Conservation (phyloP, 1,284 basidiomycete species). For the Apiotrichum porosum region DNA sequence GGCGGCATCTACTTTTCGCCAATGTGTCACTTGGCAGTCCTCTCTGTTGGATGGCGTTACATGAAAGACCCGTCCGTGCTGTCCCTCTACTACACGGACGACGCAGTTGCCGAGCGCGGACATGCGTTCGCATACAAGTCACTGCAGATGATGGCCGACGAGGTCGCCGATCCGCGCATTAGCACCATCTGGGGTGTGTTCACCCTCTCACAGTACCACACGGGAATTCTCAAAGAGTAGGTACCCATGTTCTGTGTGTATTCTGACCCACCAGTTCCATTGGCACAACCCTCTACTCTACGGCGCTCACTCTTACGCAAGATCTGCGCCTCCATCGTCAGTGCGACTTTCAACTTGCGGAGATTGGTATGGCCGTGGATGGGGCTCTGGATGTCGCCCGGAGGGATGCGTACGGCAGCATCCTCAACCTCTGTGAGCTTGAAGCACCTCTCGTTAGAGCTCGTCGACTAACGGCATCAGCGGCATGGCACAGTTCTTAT, state of each 20-base stretch:
- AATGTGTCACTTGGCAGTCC: conserved; percentile 16
- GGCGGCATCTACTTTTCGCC: conserved; percentile 20
- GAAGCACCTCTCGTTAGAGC: too few relatives aligned
- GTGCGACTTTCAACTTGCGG: conserved; percentile 19
- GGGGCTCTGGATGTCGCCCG: conserved; percentile 19
- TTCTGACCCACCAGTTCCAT: too few relatives aligned
- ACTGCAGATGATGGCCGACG: conserved; percentile 13
- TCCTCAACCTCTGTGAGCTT: conserved; percentile 18
- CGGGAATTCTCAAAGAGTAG: conserved; percentile 17
- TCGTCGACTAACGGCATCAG: too few relatives aligned
- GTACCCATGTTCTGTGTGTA: too few relatives aligned
- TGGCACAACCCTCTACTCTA: conserved; percentile 1
- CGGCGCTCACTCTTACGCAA: neutral
- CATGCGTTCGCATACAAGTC: conserved; percentile 15
- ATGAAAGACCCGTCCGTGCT: conserved; percentile 7
- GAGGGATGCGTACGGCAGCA: conserved; percentile 17
- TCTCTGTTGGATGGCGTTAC: conserved; percentile 23
- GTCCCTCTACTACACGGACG: conserved; percentile 15
- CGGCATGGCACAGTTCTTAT: too few relatives aligned
- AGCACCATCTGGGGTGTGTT: conserved; percentile 18
- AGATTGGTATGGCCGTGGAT: conserved; percentile 13
- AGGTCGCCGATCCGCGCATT: conserved; percentile 11
- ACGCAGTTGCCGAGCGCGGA: conserved; percentile 5
- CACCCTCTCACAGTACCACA: conserved; percentile 15
- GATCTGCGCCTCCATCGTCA: conserved; percentile 17